Evolutionary conservation across 805 yeast species (phyloP), one percentile per base, ranked within the genome.

Genomic region (Zygoascus bituminiphila): DNA sequence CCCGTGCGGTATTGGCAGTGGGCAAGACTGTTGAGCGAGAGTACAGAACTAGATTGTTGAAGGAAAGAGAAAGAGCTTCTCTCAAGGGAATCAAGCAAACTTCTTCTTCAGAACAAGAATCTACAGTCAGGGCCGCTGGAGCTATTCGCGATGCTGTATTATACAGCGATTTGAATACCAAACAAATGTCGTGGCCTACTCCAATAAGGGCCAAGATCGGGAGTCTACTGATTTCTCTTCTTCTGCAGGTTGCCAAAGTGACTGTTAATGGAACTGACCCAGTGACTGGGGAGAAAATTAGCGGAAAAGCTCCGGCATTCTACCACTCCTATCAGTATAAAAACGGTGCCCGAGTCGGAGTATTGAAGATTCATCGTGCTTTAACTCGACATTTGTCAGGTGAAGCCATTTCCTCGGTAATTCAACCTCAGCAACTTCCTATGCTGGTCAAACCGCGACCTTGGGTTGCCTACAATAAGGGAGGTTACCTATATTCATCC

Each of bases 381-480:
- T 73, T 93, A 45, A 76, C 82, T 2, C 73, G 76, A 24, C 79
- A 77, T 57, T 65, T 93, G 45, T 81, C 87, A 8, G 79, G 82
- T 2, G 88, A 82, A 44, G 67, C 80, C 5, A 72, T 74, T 21
- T 82, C 82, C 45, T 73, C 84, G 1, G 78, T 84, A 4, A 64
- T 75, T 19, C 86, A 81, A 58, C 96, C 98, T 0, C 97, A 91
- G 63, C 73, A 77, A 52, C 71, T 93, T 46, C 98, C 98, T 7
- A 93, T 93, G 98, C 71, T 93, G 44, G 83, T 85, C 7, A 78
- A 79, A 53, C 98, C 98, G n/a, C 71, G 80, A 48, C 87, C 88
- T 4, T 93, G 98, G 98, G 75, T 79, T 0, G 68, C 79, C 9
- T 81, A 82, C 76, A 80, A 82, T 59, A 76, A 77, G 48, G 98